A percentile compares a stretch with the other conserved stretches of the same genome.
Evolutionary conservation across 768 basidiomycete species (phyloP).

Genomic region (Boletellus sp.): DNA sequence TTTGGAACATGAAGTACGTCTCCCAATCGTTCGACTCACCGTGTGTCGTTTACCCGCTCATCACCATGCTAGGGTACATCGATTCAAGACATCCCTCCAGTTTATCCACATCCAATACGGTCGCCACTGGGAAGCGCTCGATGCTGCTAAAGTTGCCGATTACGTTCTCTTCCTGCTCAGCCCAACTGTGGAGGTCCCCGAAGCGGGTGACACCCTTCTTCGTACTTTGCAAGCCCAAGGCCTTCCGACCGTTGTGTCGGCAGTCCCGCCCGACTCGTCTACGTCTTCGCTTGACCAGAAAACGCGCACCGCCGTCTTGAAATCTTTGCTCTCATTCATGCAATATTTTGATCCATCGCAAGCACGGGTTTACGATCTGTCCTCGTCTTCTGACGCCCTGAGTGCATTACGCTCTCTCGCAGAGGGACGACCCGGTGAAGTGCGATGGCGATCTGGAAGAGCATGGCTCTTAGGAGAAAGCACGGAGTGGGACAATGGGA

Average conservation of each 20-base stretch:
- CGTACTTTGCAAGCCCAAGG: slow-evolving; percentile 89
- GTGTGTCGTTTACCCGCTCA: slow-evolving; percentile 1
- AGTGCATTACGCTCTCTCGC: slow-evolving; percentile 75
- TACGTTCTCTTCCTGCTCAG: slow-evolving; percentile 87
- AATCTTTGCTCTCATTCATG: slow-evolving; percentile 90
- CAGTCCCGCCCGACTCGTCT: slow-evolving; percentile 53
- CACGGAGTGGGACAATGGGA: slow-evolving; percentile 58
- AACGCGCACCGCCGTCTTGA: slow-evolving; percentile 63
- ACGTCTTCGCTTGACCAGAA: slow-evolving; percentile 53
- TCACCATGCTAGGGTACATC: slow-evolving; percentile 57
- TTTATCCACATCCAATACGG: slow-evolving; percentile 75
- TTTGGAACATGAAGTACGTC: slow-evolving; percentile 68
- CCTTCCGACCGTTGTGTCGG: slow-evolving; percentile 77
- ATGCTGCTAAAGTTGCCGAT: slow-evolving; percentile 84
- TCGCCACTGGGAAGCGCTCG: slow-evolving; percentile 71
- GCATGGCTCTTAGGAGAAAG: slow-evolving; percentile 73
- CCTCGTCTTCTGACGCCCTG: slow-evolving; percentile 57
- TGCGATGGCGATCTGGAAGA: slow-evolving; percentile 81
- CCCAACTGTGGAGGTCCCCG: slow-evolving; percentile 73
- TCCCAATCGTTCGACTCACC: neutral
- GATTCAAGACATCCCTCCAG: slow-evolving; percentile 89
- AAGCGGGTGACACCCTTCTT: slow-evolving; percentile 83
- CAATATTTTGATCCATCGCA: slow-evolving; percentile 91
- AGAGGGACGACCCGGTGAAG: slow-evolving; percentile 77
- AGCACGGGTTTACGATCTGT: slow-evolving; percentile 70